Evolutionary conservation across 139 green algal species (phyloP), one percentile per base, ranked within the genome.

Genomic region (Chara braunii): DNA sequence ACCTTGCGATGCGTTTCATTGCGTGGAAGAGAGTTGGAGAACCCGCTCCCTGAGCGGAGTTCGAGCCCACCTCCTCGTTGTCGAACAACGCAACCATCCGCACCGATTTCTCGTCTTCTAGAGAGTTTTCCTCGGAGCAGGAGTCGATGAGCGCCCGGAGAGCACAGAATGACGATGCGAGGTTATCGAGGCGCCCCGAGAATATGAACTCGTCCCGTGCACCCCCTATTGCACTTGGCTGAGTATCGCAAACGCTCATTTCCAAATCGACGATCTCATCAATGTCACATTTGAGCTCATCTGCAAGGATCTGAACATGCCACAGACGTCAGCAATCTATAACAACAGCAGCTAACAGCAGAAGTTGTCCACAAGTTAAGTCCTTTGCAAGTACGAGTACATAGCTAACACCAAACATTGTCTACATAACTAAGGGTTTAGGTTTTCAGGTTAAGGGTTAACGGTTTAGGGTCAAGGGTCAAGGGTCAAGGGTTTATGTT

Each of bases 241-340:
- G 87, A 23, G 84, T 87, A 77, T 97, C 90, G 36, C 87, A 90
- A 26, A 95, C 64, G 43, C 95, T 85, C n/a, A 97, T 79, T 68
- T 97, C 90, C 70, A 96, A 92, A 59, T 95, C 90, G 2, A 91
- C 80, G 51, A 97, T 95, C 43, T 88, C 85, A 3, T 78, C 72
- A 0, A 78, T 12, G 7, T 43, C 52, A 60, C 77, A 84, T 9
- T 75, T 62, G 30, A 90, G 64, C 63, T 94, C 73, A 26, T 83
- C 31, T 0, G 89, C 85, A 18, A 95, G 32, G 34, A 89, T 40
- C 53, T 62, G 53, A n/a, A n/a, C n/a, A n/a, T n/a, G n/a, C n/a
- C n/a, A n/a, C n/a, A n/a, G n/a, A n/a, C n/a, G n/a, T n/a, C n/a
- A n/a, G n/a, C n/a, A n/a, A n/a, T n/a, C n/a, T n/a, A n/a, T n/a